phyloP scores from a whole-genome alignment of 192 early-diverging fungal species.

The Coemansia erecta region DNA sequence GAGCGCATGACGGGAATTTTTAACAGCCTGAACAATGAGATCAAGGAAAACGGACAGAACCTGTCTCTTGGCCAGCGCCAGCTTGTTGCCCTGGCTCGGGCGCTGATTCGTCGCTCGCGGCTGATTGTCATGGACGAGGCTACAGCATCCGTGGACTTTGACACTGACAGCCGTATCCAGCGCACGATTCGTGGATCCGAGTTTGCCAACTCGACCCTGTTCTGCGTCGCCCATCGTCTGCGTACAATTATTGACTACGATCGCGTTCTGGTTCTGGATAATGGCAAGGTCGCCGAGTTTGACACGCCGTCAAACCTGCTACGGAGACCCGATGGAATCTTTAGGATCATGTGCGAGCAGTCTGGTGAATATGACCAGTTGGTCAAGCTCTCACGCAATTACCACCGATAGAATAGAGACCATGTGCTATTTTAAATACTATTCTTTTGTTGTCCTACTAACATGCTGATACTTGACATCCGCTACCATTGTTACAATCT shows the following conservation, averaged over 20 bases:
- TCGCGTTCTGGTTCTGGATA: slow-evolving; percentile 77
- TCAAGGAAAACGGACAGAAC: slow-evolving; percentile 81
- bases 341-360: slow-evolving; percentile 79
- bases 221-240: slow-evolving; percentile 89
- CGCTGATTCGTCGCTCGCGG: slow-evolving; percentile 65
- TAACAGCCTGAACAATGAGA: slow-evolving; percentile 60
- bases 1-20: slow-evolving; percentile 26
- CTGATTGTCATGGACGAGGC: slow-evolving; percentile 88
- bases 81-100: slow-evolving; percentile 74
- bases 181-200: slow-evolving; percentile 75
- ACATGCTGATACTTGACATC: slow-evolving; percentile 3
- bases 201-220: slow-evolving; percentile 70
- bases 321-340: slow-evolving; percentile 57
- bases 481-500: neutral
- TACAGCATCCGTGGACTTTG: slow-evolving; percentile 84
- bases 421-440: neutral
- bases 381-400: neutral
- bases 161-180: slow-evolving; percentile 86
- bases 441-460: neutral
- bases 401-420: neutral
- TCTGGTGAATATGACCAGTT: slow-evolving; percentile 78
- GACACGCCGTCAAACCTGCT: slow-evolving; percentile 76
- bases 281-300: slow-evolving; percentile 78
- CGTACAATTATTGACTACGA: slow-evolving; percentile 86
- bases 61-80: slow-evolving; percentile 81